These are phyloP conservation scores for Sporothrix inflata DNA, from an alignment of 2,329 filamentous ascomycete genomes.

Conservation along the genomic window DNA sequence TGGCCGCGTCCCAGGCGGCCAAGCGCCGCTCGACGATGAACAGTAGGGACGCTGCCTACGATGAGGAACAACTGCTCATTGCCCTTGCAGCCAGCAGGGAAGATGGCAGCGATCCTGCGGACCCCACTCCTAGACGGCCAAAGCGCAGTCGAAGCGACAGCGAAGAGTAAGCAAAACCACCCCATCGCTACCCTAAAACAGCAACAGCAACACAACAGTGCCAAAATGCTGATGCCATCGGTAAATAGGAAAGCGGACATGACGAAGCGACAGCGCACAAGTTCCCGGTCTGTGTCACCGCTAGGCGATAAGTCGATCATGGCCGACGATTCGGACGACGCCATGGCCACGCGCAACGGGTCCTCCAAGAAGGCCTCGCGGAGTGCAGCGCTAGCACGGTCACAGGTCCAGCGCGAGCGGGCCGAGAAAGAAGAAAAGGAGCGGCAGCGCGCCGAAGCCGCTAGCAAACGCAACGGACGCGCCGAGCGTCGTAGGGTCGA, in stretches of 20 bases:
- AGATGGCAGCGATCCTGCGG: slow-evolving; percentile 61
- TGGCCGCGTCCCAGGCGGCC: slow-evolving; percentile 58
- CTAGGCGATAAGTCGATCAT: slow-evolving; percentile 52
- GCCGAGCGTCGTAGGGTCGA: slow-evolving; percentile 80
- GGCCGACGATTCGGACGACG: slow-evolving; percentile 74
- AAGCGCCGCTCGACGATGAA: slow-evolving; percentile 98
- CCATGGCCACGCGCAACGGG: slow-evolving; percentile 54
- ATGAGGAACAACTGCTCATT: slow-evolving; percentile 88
- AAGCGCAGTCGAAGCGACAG: slow-evolving; percentile 90
- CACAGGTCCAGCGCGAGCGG: slow-evolving; percentile 58
- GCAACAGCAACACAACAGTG: slow-evolving; percentile 11
- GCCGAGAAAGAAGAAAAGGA: slow-evolving; percentile 76
- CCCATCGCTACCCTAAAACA: slow-evolving; percentile 5
- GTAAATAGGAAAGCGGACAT: slow-evolving; percentile 66
- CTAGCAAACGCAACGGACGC: slow-evolving; percentile 78
- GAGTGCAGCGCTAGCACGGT: slow-evolving; percentile 45
- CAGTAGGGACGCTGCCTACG: slow-evolving; percentile 90
- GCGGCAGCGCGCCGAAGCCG: slow-evolving; percentile 71
- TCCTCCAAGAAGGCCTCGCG: slow-evolving; percentile 61
- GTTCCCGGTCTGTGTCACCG: slow-evolving; percentile 71
- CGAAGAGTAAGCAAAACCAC: slow-evolving; percentile 75
- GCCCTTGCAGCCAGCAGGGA: slow-evolving; percentile 96
- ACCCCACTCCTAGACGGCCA: slow-evolving; percentile 62
- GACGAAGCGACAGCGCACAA: slow-evolving; percentile 81
- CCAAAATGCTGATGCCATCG: slow-evolving; percentile 21